Conservation (phyloP, 768 basidiomycete species). For the Ramaria sp. region DNA sequence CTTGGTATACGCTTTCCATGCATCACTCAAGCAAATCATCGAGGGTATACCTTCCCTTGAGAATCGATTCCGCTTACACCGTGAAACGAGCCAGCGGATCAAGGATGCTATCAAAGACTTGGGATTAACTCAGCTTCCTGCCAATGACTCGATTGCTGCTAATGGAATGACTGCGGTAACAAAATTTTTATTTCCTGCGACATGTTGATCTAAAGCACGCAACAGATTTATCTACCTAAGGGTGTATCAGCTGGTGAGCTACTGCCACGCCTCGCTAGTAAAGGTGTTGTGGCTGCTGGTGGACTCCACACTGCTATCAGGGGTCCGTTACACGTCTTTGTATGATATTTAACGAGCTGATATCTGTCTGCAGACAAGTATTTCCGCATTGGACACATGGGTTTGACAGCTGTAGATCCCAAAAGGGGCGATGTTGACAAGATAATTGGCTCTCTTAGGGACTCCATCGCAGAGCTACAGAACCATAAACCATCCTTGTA, state of each 20-base stretch:
- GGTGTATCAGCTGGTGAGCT: constrained; percentile 71
- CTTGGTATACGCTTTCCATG: constrained; percentile 83
- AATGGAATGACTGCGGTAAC: constrained; percentile 95
- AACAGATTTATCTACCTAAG: constrained; percentile 71
- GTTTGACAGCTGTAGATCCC: constrained; percentile 63
- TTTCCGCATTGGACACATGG: constrained; percentile 96
- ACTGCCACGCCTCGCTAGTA: constrained; percentile 59
- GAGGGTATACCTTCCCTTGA: constrained; percentile 51
- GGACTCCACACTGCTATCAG: constrained; percentile 80
- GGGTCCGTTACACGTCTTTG: constrained; percentile 31
- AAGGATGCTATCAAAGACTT: constrained; percentile 54
- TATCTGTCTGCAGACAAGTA: constrained; percentile 51
- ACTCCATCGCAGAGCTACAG: constrained; percentile 31
- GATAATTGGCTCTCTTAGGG: constrained; percentile 54
- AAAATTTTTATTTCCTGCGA: constrained; percentile 12
- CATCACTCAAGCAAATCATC: constrained; percentile 68
- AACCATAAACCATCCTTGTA: background rate
- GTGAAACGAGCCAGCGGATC: constrained; percentile 52
- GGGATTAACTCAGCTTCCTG: constrained; percentile 61
- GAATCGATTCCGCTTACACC: constrained; percentile 71
- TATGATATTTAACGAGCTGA: background rate
- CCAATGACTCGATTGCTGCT: constrained; percentile 51
- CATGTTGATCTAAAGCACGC: constrained; percentile 4
- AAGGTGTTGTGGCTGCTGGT: constrained; percentile 73
- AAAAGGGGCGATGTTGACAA: constrained; percentile 66